phyloP scores from a whole-genome alignment of 148 eudicot genomes.

The Nyssa sinensis region DNA sequence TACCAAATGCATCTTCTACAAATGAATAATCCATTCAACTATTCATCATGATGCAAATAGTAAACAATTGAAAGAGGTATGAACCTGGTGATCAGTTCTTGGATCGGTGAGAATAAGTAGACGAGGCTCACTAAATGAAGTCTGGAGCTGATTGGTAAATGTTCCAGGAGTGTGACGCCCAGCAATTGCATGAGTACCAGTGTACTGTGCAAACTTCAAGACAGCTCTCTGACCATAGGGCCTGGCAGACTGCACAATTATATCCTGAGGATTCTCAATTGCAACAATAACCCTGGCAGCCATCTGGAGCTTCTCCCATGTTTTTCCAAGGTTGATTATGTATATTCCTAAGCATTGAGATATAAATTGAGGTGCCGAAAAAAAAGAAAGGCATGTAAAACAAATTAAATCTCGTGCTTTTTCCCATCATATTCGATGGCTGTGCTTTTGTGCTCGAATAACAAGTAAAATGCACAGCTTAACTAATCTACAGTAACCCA shows the following conservation, averaged over 20 bases:
- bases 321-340: constrained; percentile 62
- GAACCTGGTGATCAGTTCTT: constrained; percentile 69
- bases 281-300: constrained; percentile 74
- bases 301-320: constrained; percentile 70
- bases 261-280: constrained; percentile 66
- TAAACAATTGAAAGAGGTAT: not conserved
- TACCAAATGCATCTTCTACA: not conserved
- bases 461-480: too few relatives aligned
- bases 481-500: too few relatives aligned
- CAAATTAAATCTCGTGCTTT: too few relatives aligned
- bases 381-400: too few relatives aligned
- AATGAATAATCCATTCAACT: not conserved
- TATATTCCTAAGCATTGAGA: constrained; percentile 41
- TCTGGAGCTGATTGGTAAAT: constrained; percentile 72
- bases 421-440: too few relatives aligned
- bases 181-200: constrained; percentile 63
- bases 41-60: not conserved
- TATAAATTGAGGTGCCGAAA: too few relatives aligned
- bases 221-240: constrained; percentile 80
- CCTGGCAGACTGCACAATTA: constrained; percentile 72
- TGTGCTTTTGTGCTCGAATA: too few relatives aligned
- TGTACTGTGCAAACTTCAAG: constrained; percentile 71
- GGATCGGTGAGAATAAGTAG: constrained; percentile 79
- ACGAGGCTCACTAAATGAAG: constrained; percentile 70
- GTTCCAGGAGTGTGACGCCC: constrained; percentile 84